phyloP scores from a whole-genome alignment of 1,284 basidiomycete genomes.

The Rhodotorula sp. region DNA sequence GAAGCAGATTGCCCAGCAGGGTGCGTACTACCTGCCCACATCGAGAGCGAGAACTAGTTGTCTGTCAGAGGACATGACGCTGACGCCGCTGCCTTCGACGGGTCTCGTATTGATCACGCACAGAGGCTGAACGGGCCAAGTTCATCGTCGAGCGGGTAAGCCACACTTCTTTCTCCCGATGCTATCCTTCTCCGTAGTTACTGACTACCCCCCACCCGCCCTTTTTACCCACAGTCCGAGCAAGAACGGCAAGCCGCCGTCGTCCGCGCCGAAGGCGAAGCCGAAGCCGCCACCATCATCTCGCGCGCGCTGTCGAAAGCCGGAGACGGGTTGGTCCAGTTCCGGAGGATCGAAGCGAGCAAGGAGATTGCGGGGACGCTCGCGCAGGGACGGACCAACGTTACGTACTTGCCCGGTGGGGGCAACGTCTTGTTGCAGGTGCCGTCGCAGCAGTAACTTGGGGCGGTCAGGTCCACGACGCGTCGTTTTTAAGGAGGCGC shows the following conservation, averaged over 20 bases:
- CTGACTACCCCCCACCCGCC: conserved; percentile 2
- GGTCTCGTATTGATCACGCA: not conserved
- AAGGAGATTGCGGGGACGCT: conserved; percentile 78
- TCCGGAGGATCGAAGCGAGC: conserved; percentile 96
- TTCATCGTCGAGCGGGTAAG: conserved; percentile 95
- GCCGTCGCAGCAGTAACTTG: conserved; percentile 12
- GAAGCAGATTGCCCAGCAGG: conserved; percentile 95
- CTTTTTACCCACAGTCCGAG: conserved; percentile 65
- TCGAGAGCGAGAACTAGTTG: not conserved
- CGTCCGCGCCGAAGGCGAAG: conserved; percentile 97
- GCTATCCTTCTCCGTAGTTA: not conserved
- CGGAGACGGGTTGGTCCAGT: conserved; percentile 91
- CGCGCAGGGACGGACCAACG: conserved; percentile 48
- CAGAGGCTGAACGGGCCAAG: conserved; percentile 95
- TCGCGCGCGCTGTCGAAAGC: conserved; percentile 89
- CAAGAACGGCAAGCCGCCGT: conserved; percentile 99
- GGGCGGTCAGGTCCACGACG: not conserved
- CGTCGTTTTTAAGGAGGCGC: too few species aligned
- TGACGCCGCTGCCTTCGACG: conserved; percentile 43
- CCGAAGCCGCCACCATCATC: conserved; percentile 92
- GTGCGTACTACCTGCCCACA: conserved; percentile 51
- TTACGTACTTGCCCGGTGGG: conserved; percentile 53
- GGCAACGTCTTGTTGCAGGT: conserved; percentile 39
- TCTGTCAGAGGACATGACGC: not conserved
- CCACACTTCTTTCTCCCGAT: conserved; percentile 13